Conservation (phyloP, 2,329 filamentous ascomycete genomes). For the Grosmannia serpens region DNA sequence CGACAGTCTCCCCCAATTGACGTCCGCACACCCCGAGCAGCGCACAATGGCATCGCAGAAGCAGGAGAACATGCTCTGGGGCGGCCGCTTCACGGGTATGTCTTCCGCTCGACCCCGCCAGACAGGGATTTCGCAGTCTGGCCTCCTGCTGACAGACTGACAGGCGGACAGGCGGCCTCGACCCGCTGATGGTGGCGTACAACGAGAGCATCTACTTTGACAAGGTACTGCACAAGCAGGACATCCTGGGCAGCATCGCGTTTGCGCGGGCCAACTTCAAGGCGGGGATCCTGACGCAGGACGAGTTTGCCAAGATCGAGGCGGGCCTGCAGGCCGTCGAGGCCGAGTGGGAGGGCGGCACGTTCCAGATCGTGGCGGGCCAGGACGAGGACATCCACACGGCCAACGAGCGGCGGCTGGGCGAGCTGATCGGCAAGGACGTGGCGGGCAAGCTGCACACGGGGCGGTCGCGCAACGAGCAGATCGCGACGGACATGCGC, state of each 20-base stretch:
- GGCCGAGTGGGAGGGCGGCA: conserved; percentile 39
- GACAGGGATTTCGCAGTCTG: too few relatives aligned
- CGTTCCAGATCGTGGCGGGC: conserved; percentile 38
- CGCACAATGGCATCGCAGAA: conserved; percentile 22
- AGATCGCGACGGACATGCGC: conserved; percentile 82
- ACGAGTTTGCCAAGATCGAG: conserved; percentile 67
- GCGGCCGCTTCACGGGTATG: conserved; percentile 39
- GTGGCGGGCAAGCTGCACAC: conserved; percentile 85
- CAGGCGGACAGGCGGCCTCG: conserved; percentile 57
- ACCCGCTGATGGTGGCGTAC: conserved; percentile 78
- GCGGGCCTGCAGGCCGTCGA: conserved; percentile 49
- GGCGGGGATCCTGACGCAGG: conserved; percentile 57
- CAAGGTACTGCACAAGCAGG: conserved; percentile 64
- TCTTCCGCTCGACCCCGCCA: conserved; percentile 1
- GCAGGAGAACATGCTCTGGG: conserved; percentile 28
- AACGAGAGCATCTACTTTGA: conserved; percentile 76
- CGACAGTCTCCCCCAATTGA: too few relatives aligned
- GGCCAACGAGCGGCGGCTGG: conserved; percentile 59
- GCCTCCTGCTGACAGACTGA: not conserved
- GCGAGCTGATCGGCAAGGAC: conserved; percentile 78
- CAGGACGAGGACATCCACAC: conserved; percentile 55
- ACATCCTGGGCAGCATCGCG: conserved; percentile 70
- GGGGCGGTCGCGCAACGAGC: conserved; percentile 77
- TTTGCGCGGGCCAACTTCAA: conserved; percentile 73
- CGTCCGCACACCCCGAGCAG: too few relatives aligned